Percentiles rank a stretch among this genome's conserved stretches.
Conservation (phyloP, 495 filamentous ascomycete genomes). For the Penicilliopsis zonata region DNA sequence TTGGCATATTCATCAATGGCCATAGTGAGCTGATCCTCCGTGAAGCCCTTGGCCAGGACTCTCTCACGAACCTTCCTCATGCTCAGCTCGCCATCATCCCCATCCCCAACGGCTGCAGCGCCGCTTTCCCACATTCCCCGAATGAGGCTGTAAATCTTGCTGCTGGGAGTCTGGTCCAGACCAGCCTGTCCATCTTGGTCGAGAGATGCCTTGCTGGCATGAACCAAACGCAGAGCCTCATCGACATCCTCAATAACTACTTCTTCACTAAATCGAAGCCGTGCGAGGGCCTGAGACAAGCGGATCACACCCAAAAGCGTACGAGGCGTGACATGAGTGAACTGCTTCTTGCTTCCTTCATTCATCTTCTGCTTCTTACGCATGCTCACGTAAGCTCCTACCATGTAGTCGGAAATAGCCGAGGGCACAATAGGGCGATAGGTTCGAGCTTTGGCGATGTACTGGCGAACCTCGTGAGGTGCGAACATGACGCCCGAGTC, state of each 20-base stretch:
- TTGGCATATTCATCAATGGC: slow-evolving; percentile 83
- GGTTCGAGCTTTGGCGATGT: slow-evolving; percentile 82
- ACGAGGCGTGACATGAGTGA: slow-evolving; percentile 85
- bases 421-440: slow-evolving; percentile 78
- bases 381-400: slow-evolving; percentile 89
- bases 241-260: slow-evolving; percentile 92
- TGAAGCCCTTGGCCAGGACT: slow-evolving; percentile 93
- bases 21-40: slow-evolving; percentile 75
- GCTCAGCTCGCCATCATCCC: slow-evolving; percentile 64
- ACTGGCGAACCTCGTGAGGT: slow-evolving; percentile 86
- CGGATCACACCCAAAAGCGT: slow-evolving; percentile 87
- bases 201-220: slow-evolving; percentile 82
- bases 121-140: slow-evolving; percentile 72
- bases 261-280: slow-evolving; percentile 69
- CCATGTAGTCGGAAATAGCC: slow-evolving; percentile 84
- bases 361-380: slow-evolving; percentile 79
- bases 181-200: slow-evolving; percentile 49
- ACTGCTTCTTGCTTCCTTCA: slow-evolving; percentile 77
- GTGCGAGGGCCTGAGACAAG: slow-evolving; percentile 89
- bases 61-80: slow-evolving; percentile 77
- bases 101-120: slow-evolving; percentile 61
- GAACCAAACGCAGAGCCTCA: slow-evolving; percentile 80
- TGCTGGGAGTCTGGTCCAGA: slow-evolving; percentile 66
- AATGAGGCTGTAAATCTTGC: slow-evolving; percentile 89
- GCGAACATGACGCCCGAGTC: slow-evolving; percentile 62